Conservation (phyloP, 805 yeast genomes). For the Saccharomycopsis sp. region DNA sequence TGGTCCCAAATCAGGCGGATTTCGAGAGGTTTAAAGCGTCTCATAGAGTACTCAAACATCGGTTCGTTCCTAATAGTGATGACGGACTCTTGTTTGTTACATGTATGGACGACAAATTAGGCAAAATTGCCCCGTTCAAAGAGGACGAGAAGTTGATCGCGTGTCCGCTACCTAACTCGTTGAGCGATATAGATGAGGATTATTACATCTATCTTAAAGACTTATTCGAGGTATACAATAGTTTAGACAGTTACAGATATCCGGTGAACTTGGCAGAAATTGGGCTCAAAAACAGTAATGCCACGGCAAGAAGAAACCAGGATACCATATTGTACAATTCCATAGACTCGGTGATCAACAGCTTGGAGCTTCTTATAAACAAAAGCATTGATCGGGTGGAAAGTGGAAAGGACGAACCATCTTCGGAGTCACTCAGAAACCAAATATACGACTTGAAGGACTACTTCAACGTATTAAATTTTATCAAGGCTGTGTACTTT, state of each 20-base stretch:
- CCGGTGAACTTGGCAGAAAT: conserved; percentile 18
- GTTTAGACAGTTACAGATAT: conserved; percentile 18
- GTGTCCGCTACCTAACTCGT: conserved; percentile 13
- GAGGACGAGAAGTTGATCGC: not conserved
- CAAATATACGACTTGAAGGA: conserved; percentile 38
- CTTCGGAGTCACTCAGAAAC: conserved; percentile 3
- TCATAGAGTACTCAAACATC: conserved; percentile 1
- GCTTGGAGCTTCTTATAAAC: conserved; percentile 21
- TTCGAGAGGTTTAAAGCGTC: not conserved
- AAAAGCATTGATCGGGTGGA: conserved; percentile 14
- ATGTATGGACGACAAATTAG: not conserved
- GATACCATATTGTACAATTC: conserved; percentile 13
- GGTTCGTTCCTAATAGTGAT: not conserved
- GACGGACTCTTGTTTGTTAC: not conserved
- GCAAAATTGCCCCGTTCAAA: not conserved
- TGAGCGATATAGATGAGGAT: conserved; percentile 5
- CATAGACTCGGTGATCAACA: conserved; percentile 15
- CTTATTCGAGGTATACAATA: conserved; percentile 15
- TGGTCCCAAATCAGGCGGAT: not conserved
- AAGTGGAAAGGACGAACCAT: not conserved
- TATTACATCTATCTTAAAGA: conserved; percentile 14
- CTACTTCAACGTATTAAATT: conserved; percentile 46
- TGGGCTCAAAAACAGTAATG: conserved; percentile 16
- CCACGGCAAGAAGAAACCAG: conserved; percentile 13
- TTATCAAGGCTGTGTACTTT: conserved; percentile 50